These are phyloP conservation scores for Xylaria sp. DNA, from an alignment of 2,329 filamentous ascomycete genomes.

Conservation along the genomic window DNA sequence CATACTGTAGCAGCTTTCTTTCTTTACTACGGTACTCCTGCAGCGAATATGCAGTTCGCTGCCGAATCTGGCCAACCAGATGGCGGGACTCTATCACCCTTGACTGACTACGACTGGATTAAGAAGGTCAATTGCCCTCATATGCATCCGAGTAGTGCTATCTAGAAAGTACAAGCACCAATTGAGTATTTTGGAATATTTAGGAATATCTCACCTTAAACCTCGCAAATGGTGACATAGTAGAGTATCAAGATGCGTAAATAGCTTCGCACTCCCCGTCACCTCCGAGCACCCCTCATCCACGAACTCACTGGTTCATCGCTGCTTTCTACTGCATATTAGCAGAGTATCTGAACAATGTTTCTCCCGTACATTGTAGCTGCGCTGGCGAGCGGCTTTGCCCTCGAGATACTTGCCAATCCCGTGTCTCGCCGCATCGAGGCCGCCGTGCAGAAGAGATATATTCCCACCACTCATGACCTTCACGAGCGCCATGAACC, in stretches of 20 bases:
- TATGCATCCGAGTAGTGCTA: constrained; percentile 1
- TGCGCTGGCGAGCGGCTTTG: constrained; percentile 1
- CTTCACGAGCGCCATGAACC: constrained; percentile 2
- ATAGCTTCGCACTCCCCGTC: background rate
- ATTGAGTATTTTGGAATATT: constrained; percentile 4
- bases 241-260: constrained; percentile 2
- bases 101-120: constrained; percentile 2
- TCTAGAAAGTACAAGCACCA: background rate
- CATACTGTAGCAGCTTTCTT: background rate
- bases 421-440: background rate
- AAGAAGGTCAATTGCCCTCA: background rate
- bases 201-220: constrained; percentile 1
- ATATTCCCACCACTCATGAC: constrained; percentile 1
- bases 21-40: constrained; percentile 3
- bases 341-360: constrained; percentile 1
- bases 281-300: background rate
- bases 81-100: background rate
- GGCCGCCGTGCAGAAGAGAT: constrained; percentile 1
- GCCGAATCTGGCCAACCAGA: constrained; percentile 1
- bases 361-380: constrained; percentile 1
- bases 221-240: constrained; percentile 1
- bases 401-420: constrained; percentile 1
- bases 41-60: constrained; percentile 3
- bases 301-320: constrained; percentile 3
- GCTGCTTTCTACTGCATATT: constrained; percentile 1